A percentile compares a stretch with the other conserved stretches of the same genome.
Evolutionary conservation across 169 alveolate species (phyloP).

Genomic region (Plasmodium adleri): DNA sequence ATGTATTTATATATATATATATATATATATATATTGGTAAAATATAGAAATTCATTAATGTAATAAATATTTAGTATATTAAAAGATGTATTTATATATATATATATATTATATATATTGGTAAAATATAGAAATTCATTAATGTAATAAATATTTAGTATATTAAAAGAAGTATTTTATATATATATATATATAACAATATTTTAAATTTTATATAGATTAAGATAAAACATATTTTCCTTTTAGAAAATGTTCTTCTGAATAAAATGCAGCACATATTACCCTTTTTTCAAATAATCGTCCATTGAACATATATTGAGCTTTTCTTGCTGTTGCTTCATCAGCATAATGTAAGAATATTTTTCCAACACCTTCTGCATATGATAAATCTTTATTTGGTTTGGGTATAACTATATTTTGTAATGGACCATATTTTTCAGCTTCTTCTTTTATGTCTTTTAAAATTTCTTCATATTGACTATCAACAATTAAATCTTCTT

Average conservation of each 20-base stretch:
- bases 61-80: background rate
- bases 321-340: slow-evolving; percentile 88
- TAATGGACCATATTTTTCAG: slow-evolving; percentile 89
- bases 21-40: background rate
- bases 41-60: background rate
- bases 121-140: background rate
- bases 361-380: slow-evolving; percentile 88
- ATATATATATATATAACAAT: background rate
- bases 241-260: slow-evolving; percentile 83
- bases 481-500: slow-evolving; percentile 89
- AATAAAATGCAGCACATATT: slow-evolving; percentile 92
- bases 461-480: slow-evolving; percentile 85
- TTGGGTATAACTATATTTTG: slow-evolving; percentile 89
- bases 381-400: slow-evolving; percentile 87
- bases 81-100: background rate
- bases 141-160: background rate
- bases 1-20: background rate
- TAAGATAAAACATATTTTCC: slow-evolving; percentile 89
- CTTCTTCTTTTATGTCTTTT: slow-evolving; percentile 88
- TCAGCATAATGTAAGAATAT: slow-evolving; percentile 87
- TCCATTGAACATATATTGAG: slow-evolving; percentile 92
- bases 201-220: background rate
- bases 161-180: slow-evolving; percentile 9
- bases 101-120: too few relatives aligned
- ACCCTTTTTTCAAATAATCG: slow-evolving; percentile 90